Conservation (phyloP, 805 yeast genomes). For the Hanseniaspora vineae region DNA sequence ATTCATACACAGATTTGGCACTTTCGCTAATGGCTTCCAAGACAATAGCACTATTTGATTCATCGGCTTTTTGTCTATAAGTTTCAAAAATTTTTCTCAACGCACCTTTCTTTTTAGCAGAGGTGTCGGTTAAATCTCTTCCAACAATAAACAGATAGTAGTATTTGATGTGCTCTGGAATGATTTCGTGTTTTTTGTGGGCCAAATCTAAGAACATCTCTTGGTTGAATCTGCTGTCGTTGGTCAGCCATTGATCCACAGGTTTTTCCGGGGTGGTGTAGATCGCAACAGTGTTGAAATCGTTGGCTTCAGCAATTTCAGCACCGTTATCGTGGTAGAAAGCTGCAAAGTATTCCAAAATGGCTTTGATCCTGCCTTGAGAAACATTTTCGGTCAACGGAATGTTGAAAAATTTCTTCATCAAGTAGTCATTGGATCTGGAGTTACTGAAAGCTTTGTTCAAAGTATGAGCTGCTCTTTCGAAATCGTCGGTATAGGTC, state of each 20-base stretch:
- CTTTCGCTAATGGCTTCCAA: constrained; percentile 8
- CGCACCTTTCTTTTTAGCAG: constrained; percentile 7
- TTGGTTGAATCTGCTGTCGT: constrained; percentile 5
- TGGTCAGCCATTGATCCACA: constrained; percentile 5
- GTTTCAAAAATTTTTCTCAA: constrained; percentile 7
- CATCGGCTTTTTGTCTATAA: constrained; percentile 5
- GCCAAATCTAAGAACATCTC: constrained; percentile 7
- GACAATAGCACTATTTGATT: constrained; percentile 4
- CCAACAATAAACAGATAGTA: constrained; percentile 7
- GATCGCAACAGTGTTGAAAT: constrained; percentile 7
- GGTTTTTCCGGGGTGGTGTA: constrained; percentile 6
- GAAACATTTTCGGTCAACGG: constrained; percentile 4
- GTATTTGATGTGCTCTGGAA: constrained; percentile 10
- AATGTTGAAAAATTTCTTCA: constrained; percentile 7
- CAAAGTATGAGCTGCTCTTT: constrained; percentile 3
- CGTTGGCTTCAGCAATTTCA: constrained; percentile 6
- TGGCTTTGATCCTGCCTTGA: constrained; percentile 3
- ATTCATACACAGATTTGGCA: constrained; percentile 7
- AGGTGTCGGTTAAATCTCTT: constrained; percentile 7
- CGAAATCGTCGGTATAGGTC: constrained; percentile 8
- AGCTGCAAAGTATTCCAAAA: constrained; percentile 5
- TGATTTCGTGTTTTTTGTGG: constrained; percentile 12
- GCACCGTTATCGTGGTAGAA: constrained; percentile 7
- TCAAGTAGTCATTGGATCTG: constrained; percentile 6
- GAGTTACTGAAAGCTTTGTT: constrained; percentile 4